A percentile compares a stretch with the other conserved stretches of the same genome.
Evolutionary conservation across 805 yeast genomes (phyloP).

Genomic region (Monosporozyma yasuniensis): DNA sequence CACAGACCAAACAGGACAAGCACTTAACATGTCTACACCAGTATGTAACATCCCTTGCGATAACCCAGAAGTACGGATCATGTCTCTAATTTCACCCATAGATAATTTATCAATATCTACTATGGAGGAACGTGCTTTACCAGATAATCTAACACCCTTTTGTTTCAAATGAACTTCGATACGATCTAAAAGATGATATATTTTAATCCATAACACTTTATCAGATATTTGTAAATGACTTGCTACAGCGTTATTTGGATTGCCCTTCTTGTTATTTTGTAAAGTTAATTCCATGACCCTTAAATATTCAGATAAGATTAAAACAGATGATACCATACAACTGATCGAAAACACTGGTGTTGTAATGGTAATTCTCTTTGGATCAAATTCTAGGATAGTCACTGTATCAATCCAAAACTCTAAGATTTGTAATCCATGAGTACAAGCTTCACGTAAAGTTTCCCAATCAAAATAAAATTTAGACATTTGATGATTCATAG

Average conservation of each 20-base stretch:
- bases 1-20: conserved; percentile 80
- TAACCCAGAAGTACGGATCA: conserved; percentile 23
- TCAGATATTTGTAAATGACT: conserved; percentile 38
- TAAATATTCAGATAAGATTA: conserved; percentile 56
- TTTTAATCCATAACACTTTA: conserved; percentile 54
- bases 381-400: conserved; percentile 38
- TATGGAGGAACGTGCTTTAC: not conserved
- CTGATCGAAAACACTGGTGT: conserved; percentile 72
- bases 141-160: not conserved
- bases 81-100: not conserved
- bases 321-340: conserved; percentile 47
- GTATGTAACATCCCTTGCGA: conserved; percentile 50
- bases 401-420: conserved; percentile 66
- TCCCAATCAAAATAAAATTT: conserved; percentile 46
- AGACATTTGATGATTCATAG: conserved; percentile 48
- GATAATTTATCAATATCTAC: not conserved
- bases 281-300: conserved; percentile 39
- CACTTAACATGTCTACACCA: conserved; percentile 68
- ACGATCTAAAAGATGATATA: conserved; percentile 50
- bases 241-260: not conserved
- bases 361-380: conserved; percentile 39
- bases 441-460: conserved; percentile 53
- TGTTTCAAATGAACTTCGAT: conserved; percentile 50
- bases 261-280: not conserved
- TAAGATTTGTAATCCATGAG: conserved; percentile 48